A percentile compares a stretch with the other conserved stretches of the same genome.
Conservation (phyloP, 306 rosid species). For the Dalbergia cultrata region DNA sequence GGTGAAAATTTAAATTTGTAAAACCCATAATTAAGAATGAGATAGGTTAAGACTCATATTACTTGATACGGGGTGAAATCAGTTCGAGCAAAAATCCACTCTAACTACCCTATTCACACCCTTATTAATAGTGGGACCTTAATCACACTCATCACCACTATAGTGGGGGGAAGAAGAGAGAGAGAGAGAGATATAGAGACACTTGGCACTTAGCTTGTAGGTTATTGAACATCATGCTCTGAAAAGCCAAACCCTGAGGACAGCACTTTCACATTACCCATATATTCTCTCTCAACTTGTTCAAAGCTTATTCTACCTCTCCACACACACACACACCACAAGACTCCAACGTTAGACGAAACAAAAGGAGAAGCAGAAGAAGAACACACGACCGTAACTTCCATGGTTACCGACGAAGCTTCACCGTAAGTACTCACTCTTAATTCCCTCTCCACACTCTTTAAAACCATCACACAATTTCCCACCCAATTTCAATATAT, state of each 20-base stretch:
- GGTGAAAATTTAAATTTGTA: too few relatives aligned
- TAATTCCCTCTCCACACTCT: not conserved
- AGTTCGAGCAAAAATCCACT: too few relatives aligned
- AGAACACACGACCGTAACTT: not conserved
- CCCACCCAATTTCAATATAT: not conserved
- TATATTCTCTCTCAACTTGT: not conserved
- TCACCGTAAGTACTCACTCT: conserved; percentile 59
- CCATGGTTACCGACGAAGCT: conserved; percentile 69
- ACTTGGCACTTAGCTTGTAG: not conserved
- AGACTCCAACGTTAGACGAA: not conserved
- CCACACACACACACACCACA: not conserved
- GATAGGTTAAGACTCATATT: too few relatives aligned
- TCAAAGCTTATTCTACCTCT: not conserved
- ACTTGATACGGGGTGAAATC: too few relatives aligned
- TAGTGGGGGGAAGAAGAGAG: too few relatives aligned
- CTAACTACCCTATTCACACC: too few relatives aligned
- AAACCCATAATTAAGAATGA: too few relatives aligned
- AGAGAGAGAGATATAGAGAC: not conserved
- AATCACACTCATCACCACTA: not conserved
- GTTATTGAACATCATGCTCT: not conserved
- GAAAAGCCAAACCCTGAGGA: not conserved
- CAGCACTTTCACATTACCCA: not conserved
- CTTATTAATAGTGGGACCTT: too few relatives aligned
- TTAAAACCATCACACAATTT: not conserved
- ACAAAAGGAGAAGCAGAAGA: not conserved